Evolutionary conservation across 306 rosid species (phyloP).

Genomic region (Carpinus fangiana): DNA sequence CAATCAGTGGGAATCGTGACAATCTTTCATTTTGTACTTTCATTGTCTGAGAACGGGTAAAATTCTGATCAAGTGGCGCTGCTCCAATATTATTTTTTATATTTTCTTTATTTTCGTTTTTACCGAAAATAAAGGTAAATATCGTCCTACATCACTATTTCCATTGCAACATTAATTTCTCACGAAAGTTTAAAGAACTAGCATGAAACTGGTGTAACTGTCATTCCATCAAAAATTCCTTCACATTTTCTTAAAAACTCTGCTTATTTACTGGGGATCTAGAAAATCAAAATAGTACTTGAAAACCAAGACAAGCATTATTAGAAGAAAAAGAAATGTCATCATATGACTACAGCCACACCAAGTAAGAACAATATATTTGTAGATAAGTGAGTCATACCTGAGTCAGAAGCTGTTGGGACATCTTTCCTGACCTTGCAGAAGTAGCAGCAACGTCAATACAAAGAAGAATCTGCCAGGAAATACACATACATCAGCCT

Average conservation of each 20-base stretch:
- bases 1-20: no score
- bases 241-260: background rate
- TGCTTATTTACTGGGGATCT: background rate
- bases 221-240: background rate
- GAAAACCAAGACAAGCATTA: background rate
- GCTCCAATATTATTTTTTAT: no score
- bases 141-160: no score
- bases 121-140: no score
- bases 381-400: constrained; percentile 43
- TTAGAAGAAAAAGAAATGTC: background rate
- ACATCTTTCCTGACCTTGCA: constrained; percentile 77
- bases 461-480: constrained; percentile 91
- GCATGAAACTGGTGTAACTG: background rate
- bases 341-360: background rate
- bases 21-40: no score
- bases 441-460: constrained; percentile 94
- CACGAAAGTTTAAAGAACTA: background rate
- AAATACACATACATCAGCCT: constrained; percentile 40
- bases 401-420: constrained; percentile 88
- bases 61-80: no score
- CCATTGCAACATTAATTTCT: background rate
- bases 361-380: constrained; percentile 7
- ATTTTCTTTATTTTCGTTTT: no score
- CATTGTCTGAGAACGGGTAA: no score
- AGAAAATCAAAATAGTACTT: background rate